Evolutionary conservation across 2,329 filamentous ascomycete genomes (phyloP), one percentile per base, ranked within the genome.

Genomic region (Stemphylium beticola): DNA sequence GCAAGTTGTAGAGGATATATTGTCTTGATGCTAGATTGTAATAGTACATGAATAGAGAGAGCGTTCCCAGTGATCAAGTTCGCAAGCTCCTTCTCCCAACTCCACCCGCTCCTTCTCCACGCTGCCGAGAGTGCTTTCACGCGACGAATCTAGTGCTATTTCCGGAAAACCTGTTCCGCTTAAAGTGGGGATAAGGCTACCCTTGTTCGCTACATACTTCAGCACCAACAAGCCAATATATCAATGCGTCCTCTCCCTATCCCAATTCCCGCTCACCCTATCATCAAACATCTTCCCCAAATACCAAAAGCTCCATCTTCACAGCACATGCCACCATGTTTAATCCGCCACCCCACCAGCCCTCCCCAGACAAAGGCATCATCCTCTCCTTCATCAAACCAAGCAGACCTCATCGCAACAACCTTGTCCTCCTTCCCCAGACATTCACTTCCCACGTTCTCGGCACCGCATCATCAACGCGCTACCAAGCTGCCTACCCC

Each of bases 1-100:
- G 80, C 60, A 85, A 83, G 74, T 68, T 85, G 65, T 84, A 70
- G 17, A 49, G 17, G 14, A 14, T 12, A 39, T 43, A 15, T 36
- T 36, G 14, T 36, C 18, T 24, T 26, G 14, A 26, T 9, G 7
- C 14, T 36, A 32, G 34, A 12, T 36, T 36, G 49, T 46, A 42
- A 42, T 52, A 42, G 7, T 53, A 53, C 20, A 24, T 33, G 31
- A 42, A 32, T 40, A 47, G 37, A 42, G 18, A 45, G 17, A 33
- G 20, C 33, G 22, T 33, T 24, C n/a, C 24, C 24, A 22, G 31
- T 17, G 24, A 46, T 4, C 11, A 14, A 39, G 14, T 45, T 50
- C 9, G 24, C 15, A 24, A 11, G 20, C 11, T 11, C n/a, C 15
- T 34, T 42, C 15, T 10, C 22, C 22, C 15, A 22, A 1, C 3